Conservation (phyloP, 805 yeast species). For the Myxozyma geophila region DNA sequence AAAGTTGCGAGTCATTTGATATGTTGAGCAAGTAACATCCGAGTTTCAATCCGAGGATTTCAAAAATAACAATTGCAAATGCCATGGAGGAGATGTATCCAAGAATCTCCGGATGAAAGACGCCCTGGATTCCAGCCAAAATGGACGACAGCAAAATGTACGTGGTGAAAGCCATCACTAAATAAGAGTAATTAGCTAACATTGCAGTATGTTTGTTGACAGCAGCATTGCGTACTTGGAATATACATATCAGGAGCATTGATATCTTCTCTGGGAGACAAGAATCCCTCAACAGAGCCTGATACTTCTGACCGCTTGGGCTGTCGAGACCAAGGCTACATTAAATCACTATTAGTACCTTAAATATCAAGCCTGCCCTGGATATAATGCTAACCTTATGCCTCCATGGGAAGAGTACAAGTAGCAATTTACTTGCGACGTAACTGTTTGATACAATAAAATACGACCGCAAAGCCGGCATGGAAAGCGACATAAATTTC, state of each 20-base stretch:
- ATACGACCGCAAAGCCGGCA: constrained; percentile 70
- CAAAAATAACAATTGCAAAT: constrained; percentile 77
- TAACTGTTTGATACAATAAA: constrained; percentile 91
- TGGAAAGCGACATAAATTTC: constrained; percentile 52
- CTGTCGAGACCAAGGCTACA: constrained; percentile 38
- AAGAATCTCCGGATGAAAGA: constrained; percentile 89
- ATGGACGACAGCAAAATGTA: constrained; percentile 83
- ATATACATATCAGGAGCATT: constrained; percentile 97
- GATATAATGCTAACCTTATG: constrained; percentile 56
- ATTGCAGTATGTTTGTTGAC: background rate
- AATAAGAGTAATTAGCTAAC: background rate
- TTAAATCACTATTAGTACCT: constrained; percentile 9
- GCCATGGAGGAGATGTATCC: constrained; percentile 88
- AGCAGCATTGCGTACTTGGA: constrained; percentile 51
- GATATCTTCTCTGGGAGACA: constrained; percentile 81
- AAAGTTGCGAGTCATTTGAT: constrained; percentile 55
- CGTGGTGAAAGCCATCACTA: constrained; percentile 83
- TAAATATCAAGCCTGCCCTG: constrained; percentile 52
- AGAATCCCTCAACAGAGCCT: constrained; percentile 53
- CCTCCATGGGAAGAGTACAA: constrained; percentile 83
- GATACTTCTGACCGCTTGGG: constrained; percentile 47
- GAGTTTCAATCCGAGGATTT: constrained; percentile 72
- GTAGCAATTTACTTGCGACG: constrained; percentile 70
- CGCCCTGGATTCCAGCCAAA: constrained; percentile 82
- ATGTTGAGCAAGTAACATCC: constrained; percentile 73